Percentiles rank a stretch among this genome's conserved stretches.
phyloP scores from a whole-genome alignment of 345 rosid genomes.

The Alliaria petiolata region DNA sequence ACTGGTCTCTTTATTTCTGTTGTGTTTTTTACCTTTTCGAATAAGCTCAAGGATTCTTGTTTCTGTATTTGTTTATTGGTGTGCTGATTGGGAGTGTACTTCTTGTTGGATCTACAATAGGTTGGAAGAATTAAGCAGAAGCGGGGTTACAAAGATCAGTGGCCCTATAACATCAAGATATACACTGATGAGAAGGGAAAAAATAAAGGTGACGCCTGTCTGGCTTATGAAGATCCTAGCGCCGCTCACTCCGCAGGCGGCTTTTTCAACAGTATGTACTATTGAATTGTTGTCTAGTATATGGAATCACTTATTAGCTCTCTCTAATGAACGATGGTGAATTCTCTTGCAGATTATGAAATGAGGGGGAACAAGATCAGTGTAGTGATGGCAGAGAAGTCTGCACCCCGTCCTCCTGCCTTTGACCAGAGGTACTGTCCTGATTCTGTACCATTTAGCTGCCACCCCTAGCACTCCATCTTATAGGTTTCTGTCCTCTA shows the following conservation, averaged over 20 bases:
- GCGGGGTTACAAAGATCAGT: slow-evolving; percentile 94
- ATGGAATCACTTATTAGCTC: background rate
- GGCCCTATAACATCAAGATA: slow-evolving; percentile 95
- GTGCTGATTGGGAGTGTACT: slow-evolving; percentile 1
- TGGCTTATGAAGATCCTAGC: slow-evolving; percentile 92
- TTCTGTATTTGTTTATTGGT: slow-evolving; percentile 2
- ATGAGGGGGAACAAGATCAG: slow-evolving; percentile 75
- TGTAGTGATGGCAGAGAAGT: slow-evolving; percentile 92
- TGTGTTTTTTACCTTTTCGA: background rate
- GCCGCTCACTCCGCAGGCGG: slow-evolving; percentile 93
- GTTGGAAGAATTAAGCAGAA: slow-evolving; percentile 97
- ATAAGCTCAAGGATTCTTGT: slow-evolving; percentile 3
- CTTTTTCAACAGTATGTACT: slow-evolving; percentile 65
- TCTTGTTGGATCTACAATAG: slow-evolving; percentile 33
- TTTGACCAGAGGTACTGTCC: slow-evolving; percentile 60
- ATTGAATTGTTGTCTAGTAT: background rate
- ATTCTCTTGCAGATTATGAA: slow-evolving; percentile 58
- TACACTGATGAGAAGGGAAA: slow-evolving; percentile 94
- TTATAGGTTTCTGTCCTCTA: background rate
- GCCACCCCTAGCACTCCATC: background rate
- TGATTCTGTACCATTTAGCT: slow-evolving; percentile 3
- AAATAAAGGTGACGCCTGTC: slow-evolving; percentile 84
- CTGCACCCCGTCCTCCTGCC: slow-evolving; percentile 63
- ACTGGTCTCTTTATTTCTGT: slow-evolving; percentile 29
- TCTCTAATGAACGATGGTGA: background rate